Evolutionary conservation across 2,329 filamentous ascomycete genomes (phyloP), one percentile per base, ranked within the genome.

Genomic region (Penicillium concentricum): DNA sequence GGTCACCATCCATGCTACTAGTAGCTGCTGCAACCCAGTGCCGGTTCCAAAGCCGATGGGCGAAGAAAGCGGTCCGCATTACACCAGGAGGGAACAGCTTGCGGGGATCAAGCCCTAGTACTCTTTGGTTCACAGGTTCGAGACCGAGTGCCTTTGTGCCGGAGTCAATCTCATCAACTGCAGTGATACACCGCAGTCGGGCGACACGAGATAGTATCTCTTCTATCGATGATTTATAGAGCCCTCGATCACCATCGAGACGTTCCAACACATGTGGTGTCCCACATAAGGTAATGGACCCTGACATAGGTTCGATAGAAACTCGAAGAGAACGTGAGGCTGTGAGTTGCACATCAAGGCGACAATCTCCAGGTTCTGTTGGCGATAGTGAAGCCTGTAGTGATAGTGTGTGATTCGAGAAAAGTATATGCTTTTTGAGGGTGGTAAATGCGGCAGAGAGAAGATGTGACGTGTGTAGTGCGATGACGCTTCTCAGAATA

Each of bases 21-120:
- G 86, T 85, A 44, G 89, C 82, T 62, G 87, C 86, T 38, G 95
- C 76, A 60, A 87, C 81, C 90, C 92, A 96, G n/a, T 84, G 85
- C 56, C 79, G 79, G 65, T 86, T 87, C 66, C 82, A 84, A 61
- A 59, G 48, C 16, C 49, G 56, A 46, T 67, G 64, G 13, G 56
- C 59, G 45, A 95, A 87, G 76, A 92, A 89, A 16, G 86, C 78
- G 35, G 84, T 79, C 56, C 87, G 85, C 58, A 86, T 81, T 50
- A 85, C 79, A 51, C 88, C 84, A 38, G 84, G 80, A 13, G 85
- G 83, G 60, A 89, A 87, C 37, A 88, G 76, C 20, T 84, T 78
- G 53, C 81, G 81, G 58, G 86, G 84, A 46, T 79, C 77, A 39
- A 71, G 55, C 45, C 72, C 74, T 22, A 75, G 58, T 54, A 66